Evolutionary conservation across 2,329 filamentous ascomycete genomes (phyloP), one percentile per base, ranked within the genome.

Genomic region (Monilinia fructicola): DNA sequence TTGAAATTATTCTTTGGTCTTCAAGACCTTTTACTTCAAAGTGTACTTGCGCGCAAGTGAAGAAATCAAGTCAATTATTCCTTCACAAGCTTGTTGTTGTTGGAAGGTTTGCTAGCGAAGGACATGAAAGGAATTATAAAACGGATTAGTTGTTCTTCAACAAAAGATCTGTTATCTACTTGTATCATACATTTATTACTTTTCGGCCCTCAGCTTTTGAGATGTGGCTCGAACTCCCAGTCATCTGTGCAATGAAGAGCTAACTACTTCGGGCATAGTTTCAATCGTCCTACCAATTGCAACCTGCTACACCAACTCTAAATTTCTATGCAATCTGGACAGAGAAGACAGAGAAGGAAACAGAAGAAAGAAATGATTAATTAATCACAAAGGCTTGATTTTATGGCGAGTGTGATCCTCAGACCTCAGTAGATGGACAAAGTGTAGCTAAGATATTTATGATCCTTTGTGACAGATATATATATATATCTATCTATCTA

Each of bases 1-100:
- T 70, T 76, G 73, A 71, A 44, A 23, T 46, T 64, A 48, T 69
- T 61, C 69, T 60, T 69, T 26, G 69, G 73, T 70, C 72, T 68
- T 46, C 42, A 66, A 67, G 71, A 73, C 73, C 72, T 62, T 56
- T 50, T 52, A 65, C 50, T 26, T 31, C 66, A n/a, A 31, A 58
- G 48, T 53, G 35, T 54, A 65, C 67, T 70, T 72, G 72, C 69
- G 70, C 71, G 69, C 73, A 72, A 70, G 62, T 58, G 38, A 38
- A 40, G 16, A 26, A 21, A 50, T 50, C 12, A 21, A 52, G 10
- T 50, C 21, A 23, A 52, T 14, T 50, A 35, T 61, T 23, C 18
- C 28, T 42, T 50, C 31, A 18, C 38, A 40, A 50, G n/a, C 7
- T 26, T 50, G 26, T 40, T 53, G 40, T 12, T 14, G 54, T 9